Evolutionary conservation across 495 filamentous ascomycete species (phyloP), one percentile per base, ranked within the genome.

Genomic region (Tuber aestivum): DNA sequence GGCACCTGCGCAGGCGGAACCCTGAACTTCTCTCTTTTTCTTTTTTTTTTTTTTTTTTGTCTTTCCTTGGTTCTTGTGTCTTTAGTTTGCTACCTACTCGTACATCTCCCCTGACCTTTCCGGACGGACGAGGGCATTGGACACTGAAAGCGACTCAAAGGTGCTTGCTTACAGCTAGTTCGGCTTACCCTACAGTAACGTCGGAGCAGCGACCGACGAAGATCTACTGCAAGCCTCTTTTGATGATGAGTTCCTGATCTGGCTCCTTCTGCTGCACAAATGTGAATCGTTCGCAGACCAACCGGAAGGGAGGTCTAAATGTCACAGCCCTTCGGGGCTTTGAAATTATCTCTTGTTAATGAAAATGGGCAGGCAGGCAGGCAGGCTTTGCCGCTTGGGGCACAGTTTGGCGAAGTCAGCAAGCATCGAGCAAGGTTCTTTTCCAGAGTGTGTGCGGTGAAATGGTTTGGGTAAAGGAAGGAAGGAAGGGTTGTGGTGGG

Each of bases 391-490:
- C 56, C 56, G 56, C 56, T 65, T 65, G 56, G 56, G 56, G 56
- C 56, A 65, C 56, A 65, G 56, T 65, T 65, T 65, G 56, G 56
- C 56, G 56, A 35, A 35, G 56, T 65, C 56, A 65, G 56, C 27
- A 65, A 65, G 56, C 56, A 65, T 35, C 56, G 20, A 35, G 56
- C 56, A 65, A 65, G 56, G 56, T 65, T 65, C 27, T 65, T 32
- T 65, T 65, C 56, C 56, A 65, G 35, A 65, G 56, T 65, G 56
- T 65, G 56, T 65, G 56, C 56, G 35, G 14, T 65, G n/a, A 65
- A 61, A 61, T 61, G 8, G 50, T 27, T 61, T 61, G n/a, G 50
- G 45, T 48, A 48, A 23, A 48, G 1, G 10, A 42, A 10, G 18
- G 45, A 23, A 6, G 50, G 56, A 35, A 35, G 56, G 27, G 56